Conservation (phyloP, 352 stramenopile species). For the Pythium inflatum region DNA sequence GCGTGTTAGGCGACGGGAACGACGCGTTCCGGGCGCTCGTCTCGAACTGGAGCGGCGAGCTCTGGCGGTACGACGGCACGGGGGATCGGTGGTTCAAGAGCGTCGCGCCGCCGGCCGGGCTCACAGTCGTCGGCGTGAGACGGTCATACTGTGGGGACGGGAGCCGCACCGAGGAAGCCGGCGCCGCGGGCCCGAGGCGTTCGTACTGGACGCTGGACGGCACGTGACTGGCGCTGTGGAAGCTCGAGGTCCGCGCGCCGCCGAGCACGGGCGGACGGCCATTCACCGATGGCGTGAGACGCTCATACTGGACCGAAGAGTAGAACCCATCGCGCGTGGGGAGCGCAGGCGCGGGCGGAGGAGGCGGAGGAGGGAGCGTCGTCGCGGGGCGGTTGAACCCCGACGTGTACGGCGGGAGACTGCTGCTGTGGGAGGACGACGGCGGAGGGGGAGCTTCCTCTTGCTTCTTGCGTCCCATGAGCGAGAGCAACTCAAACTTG, state of each 20-base stretch:
- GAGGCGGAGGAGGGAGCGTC: conserved; percentile 6
- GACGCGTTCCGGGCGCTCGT: conserved; percentile 9
- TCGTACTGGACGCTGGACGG: conserved; percentile 21
- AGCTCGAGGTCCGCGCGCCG: conserved; percentile 11
- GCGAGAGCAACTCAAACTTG: conserved; percentile 67
- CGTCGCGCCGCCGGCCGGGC: conserved; percentile 12
- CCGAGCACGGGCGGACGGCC: conserved; percentile 16
- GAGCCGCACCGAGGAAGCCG: conserved; percentile 11
- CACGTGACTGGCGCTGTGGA: conserved; percentile 13
- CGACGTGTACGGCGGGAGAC: conserved; percentile 14
- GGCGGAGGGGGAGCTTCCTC: conserved; percentile 27
- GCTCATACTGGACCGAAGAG: conserved; percentile 54
- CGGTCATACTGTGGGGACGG: conserved; percentile 30
- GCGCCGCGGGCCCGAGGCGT: not conserved
- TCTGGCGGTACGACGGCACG: conserved; percentile 20
- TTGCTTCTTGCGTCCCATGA: conserved; percentile 66
- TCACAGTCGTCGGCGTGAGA: conserved; percentile 18
- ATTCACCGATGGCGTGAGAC: conserved; percentile 45
- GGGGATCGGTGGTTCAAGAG: conserved; percentile 17
- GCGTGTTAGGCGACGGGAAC: conserved; percentile 22
- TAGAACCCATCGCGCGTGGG: conserved; percentile 31
- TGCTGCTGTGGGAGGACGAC: conserved; percentile 23
- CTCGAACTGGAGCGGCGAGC: conserved; percentile 23
- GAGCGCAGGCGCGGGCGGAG: conserved; percentile 1
- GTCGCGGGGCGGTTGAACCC: conserved; percentile 17